phyloP scores from a whole-genome alignment of 345 rosid species.

The Bruguiera gymnorhiza region DNA sequence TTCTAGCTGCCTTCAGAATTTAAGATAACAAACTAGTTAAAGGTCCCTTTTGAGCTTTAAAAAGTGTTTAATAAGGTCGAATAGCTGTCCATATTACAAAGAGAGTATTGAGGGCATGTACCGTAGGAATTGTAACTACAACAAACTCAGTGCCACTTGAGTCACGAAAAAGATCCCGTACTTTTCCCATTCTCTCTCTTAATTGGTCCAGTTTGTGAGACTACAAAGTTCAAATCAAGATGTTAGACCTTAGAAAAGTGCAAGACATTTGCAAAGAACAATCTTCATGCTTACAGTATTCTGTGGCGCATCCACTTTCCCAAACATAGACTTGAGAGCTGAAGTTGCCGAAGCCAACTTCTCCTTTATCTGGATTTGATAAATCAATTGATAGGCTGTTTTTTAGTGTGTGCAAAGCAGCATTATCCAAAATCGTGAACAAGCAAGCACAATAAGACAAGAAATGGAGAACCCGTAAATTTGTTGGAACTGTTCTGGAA shows the following conservation, averaged over 20 bases:
- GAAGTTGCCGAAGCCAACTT: constrained; percentile 73
- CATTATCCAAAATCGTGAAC: background rate
- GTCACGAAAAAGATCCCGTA: constrained; percentile 64
- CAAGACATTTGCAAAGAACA: constrained; percentile 5
- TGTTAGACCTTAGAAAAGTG: constrained; percentile 13
- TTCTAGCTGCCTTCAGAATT: too few species aligned
- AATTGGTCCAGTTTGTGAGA: constrained; percentile 51
- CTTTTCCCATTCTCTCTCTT: constrained; percentile 64
- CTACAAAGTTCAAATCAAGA: constrained; percentile 28
- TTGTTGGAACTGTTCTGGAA: too few species aligned
- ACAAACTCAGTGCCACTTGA: constrained; percentile 59
- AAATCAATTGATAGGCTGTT: background rate
- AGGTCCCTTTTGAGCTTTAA: background rate
- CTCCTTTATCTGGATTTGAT: constrained; percentile 50
- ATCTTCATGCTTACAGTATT: constrained; percentile 48
- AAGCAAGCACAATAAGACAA: background rate
- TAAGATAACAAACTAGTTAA: background rate
- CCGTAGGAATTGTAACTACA: constrained; percentile 83
- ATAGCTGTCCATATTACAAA: background rate
- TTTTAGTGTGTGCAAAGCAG: background rate
- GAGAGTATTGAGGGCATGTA: constrained; percentile 26
- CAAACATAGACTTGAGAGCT: constrained; percentile 56
- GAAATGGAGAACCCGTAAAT: background rate
- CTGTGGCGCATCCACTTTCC: constrained; percentile 46
- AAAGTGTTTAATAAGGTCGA: background rate